Evolutionary conservation across 108 stramenopile species (phyloP).

Genomic region (Discostella pseudostelligera): DNA sequence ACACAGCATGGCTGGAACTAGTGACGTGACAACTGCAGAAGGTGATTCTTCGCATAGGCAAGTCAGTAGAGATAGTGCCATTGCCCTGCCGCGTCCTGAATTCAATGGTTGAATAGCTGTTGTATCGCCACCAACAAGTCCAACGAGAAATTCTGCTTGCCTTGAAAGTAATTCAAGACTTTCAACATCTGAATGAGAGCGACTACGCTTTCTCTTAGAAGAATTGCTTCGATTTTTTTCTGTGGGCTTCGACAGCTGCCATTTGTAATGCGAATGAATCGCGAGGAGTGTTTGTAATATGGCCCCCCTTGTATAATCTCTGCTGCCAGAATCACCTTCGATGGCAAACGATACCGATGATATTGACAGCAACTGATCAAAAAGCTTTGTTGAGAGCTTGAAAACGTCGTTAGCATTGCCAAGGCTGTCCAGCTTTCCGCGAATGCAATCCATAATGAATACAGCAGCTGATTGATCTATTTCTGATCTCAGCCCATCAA

Average conservation of each 20-base stretch:
- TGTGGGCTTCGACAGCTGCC: slow-evolving; percentile 18
- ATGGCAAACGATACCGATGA: slow-evolving; percentile 17
- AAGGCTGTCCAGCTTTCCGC: slow-evolving; percentile 41
- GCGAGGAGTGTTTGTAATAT: slow-evolving; percentile 39
- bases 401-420: slow-evolving; percentile 24
- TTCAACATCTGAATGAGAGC: slow-evolving; percentile 42
- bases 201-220: slow-evolving; percentile 29
- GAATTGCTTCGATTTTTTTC: slow-evolving; percentile 13
- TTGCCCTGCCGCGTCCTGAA: slow-evolving; percentile 39
- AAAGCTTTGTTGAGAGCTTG: slow-evolving; percentile 43
- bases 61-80: slow-evolving; percentile 54
- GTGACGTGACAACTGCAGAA: slow-evolving; percentile 47
- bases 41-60: slow-evolving; percentile 58
- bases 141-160: slow-evolving; percentile 41
- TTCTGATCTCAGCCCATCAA: slow-evolving; percentile 28
- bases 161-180: slow-evolving; percentile 19
- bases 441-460: slow-evolving; percentile 57
- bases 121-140: slow-evolving; percentile 31
- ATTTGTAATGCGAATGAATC: slow-evolving; percentile 35
- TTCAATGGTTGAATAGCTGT: slow-evolving; percentile 27
- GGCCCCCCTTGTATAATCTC: slow-evolving; percentile 45
- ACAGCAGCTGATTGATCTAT: slow-evolving; percentile 47
- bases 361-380: slow-evolving; percentile 35
- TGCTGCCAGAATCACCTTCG: slow-evolving; percentile 40
- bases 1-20: slow-evolving; percentile 59